Conservation (phyloP, 2,329 filamentous ascomycete genomes). For the Proliferodiscus dingleyae region DNA sequence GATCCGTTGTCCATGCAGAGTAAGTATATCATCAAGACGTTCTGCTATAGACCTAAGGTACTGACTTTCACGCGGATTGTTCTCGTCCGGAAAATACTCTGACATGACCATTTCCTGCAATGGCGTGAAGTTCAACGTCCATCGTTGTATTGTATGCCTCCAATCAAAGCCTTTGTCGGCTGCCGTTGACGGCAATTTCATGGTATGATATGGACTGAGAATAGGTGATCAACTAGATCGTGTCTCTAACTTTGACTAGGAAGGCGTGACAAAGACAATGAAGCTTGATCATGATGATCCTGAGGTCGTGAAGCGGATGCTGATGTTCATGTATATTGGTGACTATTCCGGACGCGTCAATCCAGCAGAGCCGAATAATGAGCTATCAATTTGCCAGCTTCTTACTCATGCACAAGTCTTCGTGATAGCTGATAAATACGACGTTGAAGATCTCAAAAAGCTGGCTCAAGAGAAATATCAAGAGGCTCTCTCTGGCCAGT, state of each 20-base stretch:
- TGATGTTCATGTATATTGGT: slow-evolving; percentile 66
- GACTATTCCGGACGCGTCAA: not conserved
- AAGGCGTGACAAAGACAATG: too few species aligned
- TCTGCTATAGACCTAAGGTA: not conserved
- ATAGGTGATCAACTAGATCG: slow-evolving; percentile 35
- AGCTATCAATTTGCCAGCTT: not conserved
- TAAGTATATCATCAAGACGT: not conserved
- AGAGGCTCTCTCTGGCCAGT: not conserved
- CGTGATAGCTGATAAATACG: not conserved
- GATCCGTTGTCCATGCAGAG: too few species aligned
- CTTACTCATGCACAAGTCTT: not conserved
- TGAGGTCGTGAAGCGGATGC: slow-evolving; percentile 67
- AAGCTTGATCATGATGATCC: slow-evolving; percentile 62
- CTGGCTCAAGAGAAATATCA: not conserved
- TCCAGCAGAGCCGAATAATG: not conserved
- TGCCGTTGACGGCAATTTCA: slow-evolving; percentile 13
- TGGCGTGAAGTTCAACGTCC: slow-evolving; percentile 10
- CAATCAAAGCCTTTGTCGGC: slow-evolving; percentile 20
- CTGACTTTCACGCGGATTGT: not conserved
- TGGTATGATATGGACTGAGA: slow-evolving; percentile 9
- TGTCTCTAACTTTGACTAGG: too few species aligned
- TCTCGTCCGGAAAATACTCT: slow-evolving; percentile 3
- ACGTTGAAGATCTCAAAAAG: not conserved
- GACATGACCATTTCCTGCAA: slow-evolving; percentile 6
- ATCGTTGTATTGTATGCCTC: slow-evolving; percentile 17